A percentile compares a stretch with the other conserved stretches of the same genome.
Conservation (phyloP, 2,329 filamentous ascomycete genomes). For the Thelonectria olida region DNA sequence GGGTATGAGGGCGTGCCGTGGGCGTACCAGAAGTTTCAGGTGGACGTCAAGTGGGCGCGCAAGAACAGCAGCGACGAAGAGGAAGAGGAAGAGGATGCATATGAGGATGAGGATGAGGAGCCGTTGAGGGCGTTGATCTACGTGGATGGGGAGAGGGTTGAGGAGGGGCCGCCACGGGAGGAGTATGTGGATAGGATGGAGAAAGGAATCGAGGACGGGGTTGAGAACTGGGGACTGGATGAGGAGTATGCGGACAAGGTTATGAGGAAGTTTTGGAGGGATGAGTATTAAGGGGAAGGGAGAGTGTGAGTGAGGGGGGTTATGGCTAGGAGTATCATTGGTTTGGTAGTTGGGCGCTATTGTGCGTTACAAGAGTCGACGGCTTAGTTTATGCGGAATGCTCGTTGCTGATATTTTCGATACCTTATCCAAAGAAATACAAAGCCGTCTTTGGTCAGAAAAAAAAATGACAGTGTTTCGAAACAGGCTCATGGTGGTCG, state of each 20-base stretch:
- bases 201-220: slow-evolving; percentile 66
- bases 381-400: too few species aligned
- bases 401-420: too few species aligned
- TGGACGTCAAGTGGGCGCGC: slow-evolving; percentile 45
- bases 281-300: neutral
- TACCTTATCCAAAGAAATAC: too few species aligned
- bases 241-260: slow-evolving; percentile 62
- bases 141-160: slow-evolving; percentile 57
- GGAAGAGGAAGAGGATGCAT: neutral
- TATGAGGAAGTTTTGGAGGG: slow-evolving; percentile 57
- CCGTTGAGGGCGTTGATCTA: slow-evolving; percentile 64
- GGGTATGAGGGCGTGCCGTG: slow-evolving; percentile 69
- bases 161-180: slow-evolving; percentile 52
- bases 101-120: slow-evolving; percentile 32
- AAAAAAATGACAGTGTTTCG: too few species aligned
- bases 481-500: too few species aligned
- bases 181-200: slow-evolving; percentile 75
- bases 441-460: too few species aligned
- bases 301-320: neutral
- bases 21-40: slow-evolving; percentile 64
- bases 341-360: neutral
- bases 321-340: too few species aligned
- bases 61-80: slow-evolving; percentile 17
- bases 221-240: slow-evolving; percentile 62
- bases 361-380: too few species aligned